Percentiles rank a stretch among this genome's conserved stretches.
Evolutionary conservation across 148 eudicot genomes (phyloP).

Genomic region (Gaultheria prostrata): DNA sequence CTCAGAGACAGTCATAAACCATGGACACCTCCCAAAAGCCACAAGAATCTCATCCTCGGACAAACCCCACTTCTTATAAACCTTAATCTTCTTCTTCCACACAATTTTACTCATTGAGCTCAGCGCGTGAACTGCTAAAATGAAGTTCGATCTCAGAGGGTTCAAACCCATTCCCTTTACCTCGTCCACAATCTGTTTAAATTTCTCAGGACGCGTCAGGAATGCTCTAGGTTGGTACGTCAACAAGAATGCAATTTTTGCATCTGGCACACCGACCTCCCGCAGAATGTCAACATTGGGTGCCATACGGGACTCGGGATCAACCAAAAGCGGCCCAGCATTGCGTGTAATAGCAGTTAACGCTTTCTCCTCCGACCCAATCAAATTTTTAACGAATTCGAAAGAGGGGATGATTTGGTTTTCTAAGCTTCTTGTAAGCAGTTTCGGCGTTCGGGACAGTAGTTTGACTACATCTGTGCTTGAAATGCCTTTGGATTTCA

Average conservation of each 20-base stretch:
- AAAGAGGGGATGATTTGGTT: conserved; percentile 8
- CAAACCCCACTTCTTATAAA: conserved; percentile 28
- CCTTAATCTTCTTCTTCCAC: conserved; percentile 18
- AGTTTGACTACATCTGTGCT: background rate
- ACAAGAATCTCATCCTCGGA: conserved; percentile 18
- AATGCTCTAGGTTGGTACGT: background rate
- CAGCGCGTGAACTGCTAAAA: background rate
- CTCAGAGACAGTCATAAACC: conserved; percentile 10
- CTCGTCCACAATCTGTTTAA: background rate
- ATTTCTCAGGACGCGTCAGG: background rate
- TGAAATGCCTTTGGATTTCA: conserved; percentile 14
- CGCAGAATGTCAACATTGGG: conserved; percentile 15
- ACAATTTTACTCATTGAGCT: background rate
- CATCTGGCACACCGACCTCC: conserved; percentile 9
- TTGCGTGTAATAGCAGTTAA: conserved; percentile 1
- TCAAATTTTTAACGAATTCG: background rate
- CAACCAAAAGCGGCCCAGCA: background rate
- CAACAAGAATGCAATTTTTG: background rate
- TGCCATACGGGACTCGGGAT: background rate
- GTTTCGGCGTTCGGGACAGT: background rate
- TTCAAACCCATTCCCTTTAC: background rate
- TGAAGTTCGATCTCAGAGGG: background rate
- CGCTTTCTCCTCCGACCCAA: background rate
- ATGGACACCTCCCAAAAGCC: conserved; percentile 19
- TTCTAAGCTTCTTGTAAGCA: background rate